These are phyloP conservation scores for Colletotrichum sp. DNA, from an alignment of 2,329 filamentous ascomycete genomes.

Conservation along the genomic window DNA sequence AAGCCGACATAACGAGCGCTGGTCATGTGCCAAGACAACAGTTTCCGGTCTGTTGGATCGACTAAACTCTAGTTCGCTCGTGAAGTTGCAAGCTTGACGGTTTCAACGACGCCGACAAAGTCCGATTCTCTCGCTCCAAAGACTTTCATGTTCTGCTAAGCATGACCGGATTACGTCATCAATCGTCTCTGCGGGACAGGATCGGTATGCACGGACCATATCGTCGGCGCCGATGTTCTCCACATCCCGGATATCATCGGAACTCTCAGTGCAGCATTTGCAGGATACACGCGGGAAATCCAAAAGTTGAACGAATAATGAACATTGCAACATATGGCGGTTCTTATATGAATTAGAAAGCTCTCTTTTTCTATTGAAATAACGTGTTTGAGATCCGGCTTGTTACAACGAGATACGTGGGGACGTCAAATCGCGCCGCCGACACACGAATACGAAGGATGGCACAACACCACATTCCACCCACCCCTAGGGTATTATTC, in stretches of 20 bases:
- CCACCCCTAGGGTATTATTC: background rate
- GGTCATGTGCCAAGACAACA: background rate
- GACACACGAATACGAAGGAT: background rate
- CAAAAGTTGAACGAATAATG: background rate
- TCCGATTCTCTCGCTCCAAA: background rate
- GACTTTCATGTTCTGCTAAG: background rate
- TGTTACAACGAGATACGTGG: background rate
- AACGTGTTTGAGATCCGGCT: background rate
- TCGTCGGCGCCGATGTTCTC: background rate
- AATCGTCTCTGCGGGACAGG: background rate
- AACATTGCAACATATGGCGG: background rate
- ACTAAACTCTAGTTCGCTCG: background rate
- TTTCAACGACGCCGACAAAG: background rate
- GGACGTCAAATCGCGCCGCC: too few species aligned
- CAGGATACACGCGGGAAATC: background rate
- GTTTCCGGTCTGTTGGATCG: background rate
- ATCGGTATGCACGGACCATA: background rate
- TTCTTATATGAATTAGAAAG: accelerated
- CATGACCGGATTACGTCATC: background rate
- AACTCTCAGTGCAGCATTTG: background rate
- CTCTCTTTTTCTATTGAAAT: background rate
- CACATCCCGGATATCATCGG: background rate
- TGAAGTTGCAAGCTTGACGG: background rate
- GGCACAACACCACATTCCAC: background rate
- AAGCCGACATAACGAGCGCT: background rate